Base-by-base conservation (phyloP, 805 yeast species). In the Maudiozyma barnettii region DNA sequence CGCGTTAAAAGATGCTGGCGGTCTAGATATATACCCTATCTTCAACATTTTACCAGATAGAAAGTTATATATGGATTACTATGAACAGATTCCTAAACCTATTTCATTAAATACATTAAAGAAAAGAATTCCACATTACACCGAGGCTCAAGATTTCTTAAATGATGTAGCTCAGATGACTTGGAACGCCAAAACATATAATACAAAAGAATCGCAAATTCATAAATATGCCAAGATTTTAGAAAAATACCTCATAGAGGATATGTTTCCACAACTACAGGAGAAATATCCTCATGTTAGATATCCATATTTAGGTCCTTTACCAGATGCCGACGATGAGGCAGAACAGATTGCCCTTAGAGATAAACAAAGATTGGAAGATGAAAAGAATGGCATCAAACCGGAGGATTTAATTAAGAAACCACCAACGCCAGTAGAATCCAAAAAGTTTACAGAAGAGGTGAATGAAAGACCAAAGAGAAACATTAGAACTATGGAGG, bases 121-220 rank as follows among this genome's bases (percentile, higher is more conserved):
- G 49, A 75, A 80, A 53, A 73, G 77, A 51, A 66, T 85, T 33
- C 78, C 78, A 50, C 65, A 64, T 42, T 89, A 89, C 66, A 64
- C 71, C 2, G 72, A 71, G 37, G 78, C 88, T 1, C 85, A 82
- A 56, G 82, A 78, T 42, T 89, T 89, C 60, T 69, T 91, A 35
- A 75, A 71, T 50, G 96, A 90, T 62, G 61, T 90, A 49, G 86
- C 82, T 1, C 95, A 86, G 64, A 85, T 91, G 45, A 75, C 86
- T 0, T 87, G 95, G 89, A 91, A 91, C 60, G 97, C 97, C 1
- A 77, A 84, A 50, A 76, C 81, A 42, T 91, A 82, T 66, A 90
- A 91, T 65, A 79, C 80, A 47, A 81, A 78, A 51, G 80, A 75
- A 7, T 78, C 89, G 1, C 68, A 70, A 20, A 82, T 84, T 46